Percentiles rank a stretch among this genome's conserved stretches.
These are phyloP conservation scores for Syzygium aromaticum DNA, from an alignment of 345 rosid genomes.

Conservation along the genomic window DNA sequence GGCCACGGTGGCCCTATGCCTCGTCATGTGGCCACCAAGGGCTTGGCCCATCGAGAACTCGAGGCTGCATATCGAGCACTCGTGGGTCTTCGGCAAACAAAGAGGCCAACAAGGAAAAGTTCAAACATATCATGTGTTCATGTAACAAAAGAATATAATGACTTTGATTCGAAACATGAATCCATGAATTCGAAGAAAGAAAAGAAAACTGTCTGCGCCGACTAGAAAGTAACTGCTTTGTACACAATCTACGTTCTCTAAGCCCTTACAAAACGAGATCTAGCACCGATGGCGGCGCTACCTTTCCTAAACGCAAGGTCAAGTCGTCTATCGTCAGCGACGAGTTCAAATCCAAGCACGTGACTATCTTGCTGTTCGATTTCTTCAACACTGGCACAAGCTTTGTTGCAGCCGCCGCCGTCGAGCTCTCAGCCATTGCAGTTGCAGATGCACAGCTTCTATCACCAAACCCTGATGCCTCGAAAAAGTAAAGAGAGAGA, in stretches of 20 bases:
- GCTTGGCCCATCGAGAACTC: constrained; percentile 87
- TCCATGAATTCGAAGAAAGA: not conserved
- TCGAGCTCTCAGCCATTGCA: not conserved
- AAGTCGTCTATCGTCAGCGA: constrained; percentile 50
- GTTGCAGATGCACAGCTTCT: not conserved
- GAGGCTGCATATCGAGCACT: constrained; percentile 79
- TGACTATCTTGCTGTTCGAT: constrained; percentile 38
- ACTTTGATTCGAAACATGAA: not conserved
- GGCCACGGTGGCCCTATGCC: constrained; percentile 31
- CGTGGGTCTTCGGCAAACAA: constrained; percentile 41
- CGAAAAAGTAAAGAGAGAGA: not conserved
- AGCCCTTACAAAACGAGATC: not conserved
- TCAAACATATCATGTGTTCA: not conserved
- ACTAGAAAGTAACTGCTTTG: not conserved
- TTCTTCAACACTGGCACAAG: constrained; percentile 47
- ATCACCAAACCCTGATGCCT: not conserved
- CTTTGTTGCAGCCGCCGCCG: not conserved
- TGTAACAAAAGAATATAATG: not conserved
- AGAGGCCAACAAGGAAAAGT: not conserved
- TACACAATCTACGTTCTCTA: not conserved
- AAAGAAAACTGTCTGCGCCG: not conserved
- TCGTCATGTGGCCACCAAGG: constrained; percentile 93
- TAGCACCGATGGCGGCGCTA: not conserved
- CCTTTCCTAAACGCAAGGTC: constrained; percentile 41
- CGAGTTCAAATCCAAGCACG: constrained; percentile 62